phyloP scores from a whole-genome alignment of 306 rosid species.

The Acacia acuminata region DNA sequence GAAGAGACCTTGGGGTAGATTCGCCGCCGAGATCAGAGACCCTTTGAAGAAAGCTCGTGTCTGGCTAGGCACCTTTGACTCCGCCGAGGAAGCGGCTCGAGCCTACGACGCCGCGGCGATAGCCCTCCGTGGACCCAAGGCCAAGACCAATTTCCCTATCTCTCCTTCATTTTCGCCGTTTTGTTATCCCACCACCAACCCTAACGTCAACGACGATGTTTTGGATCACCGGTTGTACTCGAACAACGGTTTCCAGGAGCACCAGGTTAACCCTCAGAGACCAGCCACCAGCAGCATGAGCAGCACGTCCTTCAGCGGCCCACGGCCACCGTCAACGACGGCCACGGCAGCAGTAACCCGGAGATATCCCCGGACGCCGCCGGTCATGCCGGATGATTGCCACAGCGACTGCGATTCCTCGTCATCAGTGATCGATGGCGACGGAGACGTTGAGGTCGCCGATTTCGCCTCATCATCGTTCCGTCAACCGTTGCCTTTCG shows the following conservation, averaged over 20 bases:
- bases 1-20: slow-evolving; percentile 92
- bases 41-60: slow-evolving; percentile 84
- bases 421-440: slow-evolving; percentile 60
- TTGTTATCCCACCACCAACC: slow-evolving; percentile 25
- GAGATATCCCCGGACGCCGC: slow-evolving; percentile 60
- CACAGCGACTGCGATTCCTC: slow-evolving; percentile 94
- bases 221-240: slow-evolving; percentile 45
- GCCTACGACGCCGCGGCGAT: slow-evolving; percentile 87
- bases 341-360: slow-evolving; percentile 7
- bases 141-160: slow-evolving; percentile 74
- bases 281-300: slow-evolving; percentile 17
- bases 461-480: slow-evolving; percentile 40
- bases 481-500: slow-evolving; percentile 60
- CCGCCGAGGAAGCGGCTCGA: slow-evolving; percentile 91
- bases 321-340: neutral
- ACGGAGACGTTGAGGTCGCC: slow-evolving; percentile 32
- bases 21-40: slow-evolving; percentile 98
- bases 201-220: slow-evolving; percentile 25
- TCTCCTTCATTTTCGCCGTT: slow-evolving; percentile 34
- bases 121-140: slow-evolving; percentile 83
- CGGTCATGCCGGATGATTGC: slow-evolving; percentile 75
- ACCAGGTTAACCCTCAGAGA: neutral
- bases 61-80: slow-evolving; percentile 91
- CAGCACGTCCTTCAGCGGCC: slow-evolving; percentile 6
- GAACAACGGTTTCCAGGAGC: neutral